Evolutionary conservation across 192 early-diverging fungal genomes (phyloP).

Genomic region (Allomyces macrogynus): DNA sequence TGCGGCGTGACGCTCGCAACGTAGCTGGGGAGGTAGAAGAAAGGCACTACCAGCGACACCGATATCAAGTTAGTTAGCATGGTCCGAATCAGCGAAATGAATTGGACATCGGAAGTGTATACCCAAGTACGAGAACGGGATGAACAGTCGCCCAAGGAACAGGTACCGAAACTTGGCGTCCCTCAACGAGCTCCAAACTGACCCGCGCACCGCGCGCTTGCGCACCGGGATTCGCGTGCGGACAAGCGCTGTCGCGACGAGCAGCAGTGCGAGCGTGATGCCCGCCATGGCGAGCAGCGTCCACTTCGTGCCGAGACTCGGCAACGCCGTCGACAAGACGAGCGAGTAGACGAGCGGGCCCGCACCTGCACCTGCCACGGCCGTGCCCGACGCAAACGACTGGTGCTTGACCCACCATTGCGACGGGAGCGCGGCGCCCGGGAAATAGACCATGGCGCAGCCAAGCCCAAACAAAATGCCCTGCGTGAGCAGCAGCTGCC

Average conservation of each 20-base stretch:
- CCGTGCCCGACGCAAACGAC: conserved; percentile 48
- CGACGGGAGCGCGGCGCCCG: conserved; percentile 34
- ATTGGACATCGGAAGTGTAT: too few relatives aligned
- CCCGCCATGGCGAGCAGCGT: conserved; percentile 45
- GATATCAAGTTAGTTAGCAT: too few relatives aligned
- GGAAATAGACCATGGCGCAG: conserved; percentile 39
- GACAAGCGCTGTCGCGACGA: conserved; percentile 18
- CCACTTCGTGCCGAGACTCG: conserved; percentile 33
- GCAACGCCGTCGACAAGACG: conserved; percentile 35
- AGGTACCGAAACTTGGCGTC: conserved; percentile 16
- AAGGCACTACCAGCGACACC: conserved; percentile 8
- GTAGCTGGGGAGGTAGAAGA: conserved; percentile 20
- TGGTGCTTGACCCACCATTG: conserved; percentile 51
- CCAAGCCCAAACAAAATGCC: conserved; percentile 56
- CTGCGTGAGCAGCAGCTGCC: conserved; percentile 57
- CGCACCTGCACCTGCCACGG: conserved; percentile 50
- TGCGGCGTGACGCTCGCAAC: conserved; percentile 1
- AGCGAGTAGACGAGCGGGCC: conserved; percentile 48
- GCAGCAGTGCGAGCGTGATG: conserved; percentile 18
- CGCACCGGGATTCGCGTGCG: conserved; percentile 9
- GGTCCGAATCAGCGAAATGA: too few relatives aligned
- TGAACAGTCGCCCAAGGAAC: conserved; percentile 12
- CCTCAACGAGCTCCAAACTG: conserved; percentile 13
- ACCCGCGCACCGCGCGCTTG: conserved; percentile 5
- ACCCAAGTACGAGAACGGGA: conserved; percentile 17